These are phyloP conservation scores for Macrophomina pseudophaseolina DNA, from an alignment of 2,329 filamentous ascomycete genomes.

Conservation along the genomic window DNA sequence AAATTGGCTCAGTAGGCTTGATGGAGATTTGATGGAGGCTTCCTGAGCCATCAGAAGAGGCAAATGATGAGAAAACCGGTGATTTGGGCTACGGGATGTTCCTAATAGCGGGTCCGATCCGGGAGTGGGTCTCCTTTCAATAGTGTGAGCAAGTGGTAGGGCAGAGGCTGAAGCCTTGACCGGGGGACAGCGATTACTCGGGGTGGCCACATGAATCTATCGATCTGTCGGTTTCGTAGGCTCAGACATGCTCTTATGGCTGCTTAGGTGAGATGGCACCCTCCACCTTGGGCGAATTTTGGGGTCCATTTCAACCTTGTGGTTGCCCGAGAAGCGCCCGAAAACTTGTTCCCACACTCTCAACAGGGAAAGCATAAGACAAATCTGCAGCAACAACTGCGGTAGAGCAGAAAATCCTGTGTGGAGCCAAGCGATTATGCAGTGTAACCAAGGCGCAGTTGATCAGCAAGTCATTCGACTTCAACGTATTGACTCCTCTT, in stretches of 20 bases:
- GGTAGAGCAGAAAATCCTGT: no score
- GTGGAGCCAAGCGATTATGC: neutral
- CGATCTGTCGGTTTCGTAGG: neutral
- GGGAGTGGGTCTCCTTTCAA: no score
- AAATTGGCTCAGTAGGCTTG: no score
- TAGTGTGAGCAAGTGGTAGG: neutral
- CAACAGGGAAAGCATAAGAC: neutral
- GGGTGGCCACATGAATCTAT: neutral
- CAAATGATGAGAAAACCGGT: no score
- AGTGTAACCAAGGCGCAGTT: neutral
- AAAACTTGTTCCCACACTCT: neutral
- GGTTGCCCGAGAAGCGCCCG: neutral
- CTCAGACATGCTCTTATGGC: neutral
- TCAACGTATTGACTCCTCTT: no score
- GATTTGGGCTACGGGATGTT: no score
- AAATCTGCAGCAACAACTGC: neutral
- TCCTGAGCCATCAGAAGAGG: no score
- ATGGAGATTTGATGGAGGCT: no score
- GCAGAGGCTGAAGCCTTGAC: neutral
- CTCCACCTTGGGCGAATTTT: neutral
- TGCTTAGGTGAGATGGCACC: constrained; percentile 10
- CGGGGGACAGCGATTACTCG: neutral
- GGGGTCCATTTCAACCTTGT: constrained; percentile 3
- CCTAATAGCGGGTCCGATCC: no score
- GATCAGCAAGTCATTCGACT: no score